A percentile compares a stretch with the other conserved stretches of the same genome.
phyloP scores from a whole-genome alignment of 2,329 filamentous ascomycete species.

The Fusarium stilboides region DNA sequence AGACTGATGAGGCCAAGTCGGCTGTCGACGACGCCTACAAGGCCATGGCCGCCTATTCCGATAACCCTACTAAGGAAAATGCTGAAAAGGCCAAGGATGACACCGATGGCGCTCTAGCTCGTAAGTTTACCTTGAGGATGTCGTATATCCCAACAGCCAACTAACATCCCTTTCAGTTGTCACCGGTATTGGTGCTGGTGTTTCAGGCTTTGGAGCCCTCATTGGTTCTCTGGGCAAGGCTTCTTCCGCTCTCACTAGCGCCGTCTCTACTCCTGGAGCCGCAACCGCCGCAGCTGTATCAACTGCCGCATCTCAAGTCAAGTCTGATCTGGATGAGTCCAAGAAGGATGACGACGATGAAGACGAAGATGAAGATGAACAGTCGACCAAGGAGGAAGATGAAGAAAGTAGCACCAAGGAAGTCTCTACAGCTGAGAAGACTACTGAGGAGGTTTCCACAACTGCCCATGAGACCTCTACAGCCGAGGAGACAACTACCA shows the following conservation, averaged over 20 bases:
- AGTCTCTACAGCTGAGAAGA: neutral
- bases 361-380: neutral
- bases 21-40: constrained; percentile 4
- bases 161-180: neutral
- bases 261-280: constrained; percentile 14
- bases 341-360: constrained; percentile 5
- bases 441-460: neutral
- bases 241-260: neutral
- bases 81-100: constrained; percentile 12
- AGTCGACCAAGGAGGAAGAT: neutral
- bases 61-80: constrained; percentile 12
- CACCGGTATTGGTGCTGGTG: neutral
- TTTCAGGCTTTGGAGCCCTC: constrained; percentile 6
- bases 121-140: neutral
- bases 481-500: neutral
- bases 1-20: constrained; percentile 9
- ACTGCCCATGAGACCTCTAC: neutral
- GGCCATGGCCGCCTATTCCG: neutral
- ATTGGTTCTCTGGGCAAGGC: constrained; percentile 6
- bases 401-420: neutral
- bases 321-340: constrained; percentile 4
- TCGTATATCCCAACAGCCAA: neutral
- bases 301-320: constrained; percentile 6
- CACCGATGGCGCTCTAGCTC: neutral
- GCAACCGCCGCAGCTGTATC: constrained; percentile 8